Base-by-base conservation (phyloP, 495 filamentous ascomycete genomes). In the Xylaria cubensis region DNA sequence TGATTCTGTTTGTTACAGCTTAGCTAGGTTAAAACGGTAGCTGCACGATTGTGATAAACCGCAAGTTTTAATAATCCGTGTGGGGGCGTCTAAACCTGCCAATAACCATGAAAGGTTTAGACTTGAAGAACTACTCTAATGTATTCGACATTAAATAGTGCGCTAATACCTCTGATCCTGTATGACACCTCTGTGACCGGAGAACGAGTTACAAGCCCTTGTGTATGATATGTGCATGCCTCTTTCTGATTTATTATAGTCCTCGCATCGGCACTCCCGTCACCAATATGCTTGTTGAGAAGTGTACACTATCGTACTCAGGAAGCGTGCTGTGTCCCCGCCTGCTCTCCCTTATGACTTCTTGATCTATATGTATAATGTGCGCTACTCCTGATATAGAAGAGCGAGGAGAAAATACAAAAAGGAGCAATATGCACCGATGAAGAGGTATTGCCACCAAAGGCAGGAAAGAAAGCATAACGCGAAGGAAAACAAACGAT, bases 301-400 rank as follows among this genome's bases (percentile, higher is more conserved):
- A 51, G 29, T 63, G 36, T 9, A 39, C n/a, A 41, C n/a, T 41
- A 44, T 50, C 13, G 55, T 53, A 39, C n/a, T 9, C 6, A 5
- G 21, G 51, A 50, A 17, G 13, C 32, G 10, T 17, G 21, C 36
- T 36, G 26, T 69, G 50, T 62, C 42, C 32, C 41, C 34, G 17
- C 32, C 26, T 2, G 26, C 9, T 50, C 19, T 59, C 34, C n/a
- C 34, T 46, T 48, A 7, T 59, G 21, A 55, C 50, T 29, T 21
- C 65, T 56, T 67, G 50, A 26, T 56, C 29, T 67, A 67, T 32
- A 51, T 56, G 13, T 32, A 56, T 56, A 6, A 15, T 58, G 50
- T 44, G 21, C 10, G 50, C 10, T 42, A 34, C 51, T 39, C 19
- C 19, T 41, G 21, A 56, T 36, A 56, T 29, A 32, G 53, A 56